phyloP scores from a whole-genome alignment of 108 stramenopile genomes.

The Parietichytrium sp. region DNA sequence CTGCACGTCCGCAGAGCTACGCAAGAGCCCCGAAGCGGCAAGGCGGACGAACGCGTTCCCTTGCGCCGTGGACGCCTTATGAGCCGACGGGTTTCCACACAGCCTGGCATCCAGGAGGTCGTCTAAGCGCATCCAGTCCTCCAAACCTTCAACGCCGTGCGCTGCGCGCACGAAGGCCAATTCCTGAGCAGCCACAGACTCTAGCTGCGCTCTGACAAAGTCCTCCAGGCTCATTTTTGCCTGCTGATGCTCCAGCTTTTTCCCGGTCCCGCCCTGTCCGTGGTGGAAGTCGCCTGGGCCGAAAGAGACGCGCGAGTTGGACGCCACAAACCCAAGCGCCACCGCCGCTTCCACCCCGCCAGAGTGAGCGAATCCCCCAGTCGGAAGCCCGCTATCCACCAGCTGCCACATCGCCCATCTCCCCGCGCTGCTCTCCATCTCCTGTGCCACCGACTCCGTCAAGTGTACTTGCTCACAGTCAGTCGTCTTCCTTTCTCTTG shows the following conservation, averaged over 20 bases:
- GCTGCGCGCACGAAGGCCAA: not conserved
- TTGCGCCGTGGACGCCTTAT: not conserved
- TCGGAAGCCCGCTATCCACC: slow-evolving; percentile 40
- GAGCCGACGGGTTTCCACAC: not conserved
- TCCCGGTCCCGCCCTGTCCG: not conserved
- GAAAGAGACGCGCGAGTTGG: not conserved
- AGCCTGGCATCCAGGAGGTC: not conserved
- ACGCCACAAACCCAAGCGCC: not conserved
- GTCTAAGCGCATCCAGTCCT: not conserved
- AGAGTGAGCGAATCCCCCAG: slow-evolving; percentile 39
- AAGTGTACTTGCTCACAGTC: slow-evolving; percentile 77
- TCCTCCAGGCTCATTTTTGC: not conserved
- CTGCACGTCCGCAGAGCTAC: not conserved
- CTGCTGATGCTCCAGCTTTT: not conserved
- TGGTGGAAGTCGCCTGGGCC: not conserved
- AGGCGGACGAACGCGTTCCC: slow-evolving; percentile 2
- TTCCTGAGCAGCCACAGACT: not conserved
- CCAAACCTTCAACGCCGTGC: not conserved
- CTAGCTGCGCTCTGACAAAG: not conserved
- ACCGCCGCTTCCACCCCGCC: slow-evolving; percentile 6
- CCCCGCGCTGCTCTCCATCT: not conserved
- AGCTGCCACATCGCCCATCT: slow-evolving; percentile 32
- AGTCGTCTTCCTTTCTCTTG: no score
- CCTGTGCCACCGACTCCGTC: slow-evolving; percentile 57
- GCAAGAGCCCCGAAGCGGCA: not conserved